Conservation (phyloP, 192 early-diverging fungal genomes). For the Haplosporangium gracile region DNA sequence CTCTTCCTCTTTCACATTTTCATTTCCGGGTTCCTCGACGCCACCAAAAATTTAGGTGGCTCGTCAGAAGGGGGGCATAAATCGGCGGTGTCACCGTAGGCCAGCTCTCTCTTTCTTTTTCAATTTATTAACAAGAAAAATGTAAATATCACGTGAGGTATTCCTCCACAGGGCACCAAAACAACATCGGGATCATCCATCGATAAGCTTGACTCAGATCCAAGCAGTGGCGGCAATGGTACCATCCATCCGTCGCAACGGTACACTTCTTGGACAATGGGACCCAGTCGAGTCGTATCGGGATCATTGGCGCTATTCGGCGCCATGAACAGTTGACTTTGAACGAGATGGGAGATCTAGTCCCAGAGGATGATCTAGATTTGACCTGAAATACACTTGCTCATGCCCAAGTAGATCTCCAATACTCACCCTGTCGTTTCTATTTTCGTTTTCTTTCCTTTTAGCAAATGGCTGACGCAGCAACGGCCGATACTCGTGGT, state of each 20-base stretch:
- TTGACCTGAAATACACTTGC: not conserved
- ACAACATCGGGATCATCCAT: conserved; percentile 14
- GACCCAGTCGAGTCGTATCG: not conserved
- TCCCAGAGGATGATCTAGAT: conserved; percentile 3
- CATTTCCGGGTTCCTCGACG: too few species aligned
- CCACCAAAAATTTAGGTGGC: not conserved
- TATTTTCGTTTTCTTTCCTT: not conserved
- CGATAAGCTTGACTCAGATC: not conserved
- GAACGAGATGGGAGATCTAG: not conserved
- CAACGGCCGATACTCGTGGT: conserved; percentile 57
- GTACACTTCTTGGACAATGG: not conserved
- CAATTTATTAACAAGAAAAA: conserved; percentile 45
- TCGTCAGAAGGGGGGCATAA: not conserved
- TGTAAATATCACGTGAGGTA: conserved; percentile 42
- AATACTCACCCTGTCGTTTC: not conserved
- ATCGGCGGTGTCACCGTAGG: not conserved
- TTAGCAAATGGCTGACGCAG: conserved; percentile 54
- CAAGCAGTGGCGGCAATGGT: not conserved
- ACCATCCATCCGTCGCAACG: conserved; percentile 25
- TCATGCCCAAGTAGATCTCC: not conserved
- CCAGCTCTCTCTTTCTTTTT: conserved; percentile 46
- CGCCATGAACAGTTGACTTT: not conserved
- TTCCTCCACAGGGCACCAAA: not conserved
- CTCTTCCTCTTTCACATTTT: too few species aligned
- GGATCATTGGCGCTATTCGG: not conserved